Base-by-base conservation (phyloP, 2,329 filamentous ascomycete species). In the Colletotrichum aenigma region DNA sequence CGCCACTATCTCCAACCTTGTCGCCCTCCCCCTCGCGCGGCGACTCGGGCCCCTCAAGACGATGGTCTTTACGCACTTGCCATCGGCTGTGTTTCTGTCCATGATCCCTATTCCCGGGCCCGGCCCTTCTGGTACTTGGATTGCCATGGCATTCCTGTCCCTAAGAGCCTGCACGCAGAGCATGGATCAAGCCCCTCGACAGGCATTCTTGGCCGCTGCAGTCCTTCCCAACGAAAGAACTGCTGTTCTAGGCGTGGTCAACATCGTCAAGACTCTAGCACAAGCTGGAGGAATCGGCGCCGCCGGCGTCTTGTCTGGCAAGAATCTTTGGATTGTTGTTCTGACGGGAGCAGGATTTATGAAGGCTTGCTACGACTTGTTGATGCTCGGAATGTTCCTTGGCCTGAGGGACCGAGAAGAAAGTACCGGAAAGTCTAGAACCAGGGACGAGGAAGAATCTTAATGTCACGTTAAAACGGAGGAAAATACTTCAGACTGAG, bases 21-120 rank as follows among this genome's bases (percentile, higher is more conserved):
- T 88, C 0, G 90, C 90, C 1, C 87, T 89, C 7, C 88, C 90
- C 6, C 84, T 92, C 3, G 88, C 90, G 7, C 89, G 88, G 32
- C 85, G 90, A 7, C 84, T 92, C 48, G 91, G 91, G 7, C 90
- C 95, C 43, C 89, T 95, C 60, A 92, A 92, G 87, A 94, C 93
- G 2, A 95, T 95, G 93, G 93, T 94, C 10, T 94, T 94, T 80
- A 94, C 93, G 0, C 93, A 95, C 34, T 86, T 95, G 1, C 94
- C 94, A 0, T 94, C 93, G 0, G 87, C 93, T 9, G 83, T 95
- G 30, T 93, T 92, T 78, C 88, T 95, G 2, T 86, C 90, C 16
- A 83, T 95, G 24, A 91, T 95, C 26, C 90, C 92, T 0, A 79
- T 93, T 1, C 91, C 92, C 1, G 61, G 56, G 15, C 52, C 76